These are phyloP conservation scores for Saccharomycopsis hybrid DNA, from an alignment of 1,139 yeast genomes.

Conservation along the genomic window DNA sequence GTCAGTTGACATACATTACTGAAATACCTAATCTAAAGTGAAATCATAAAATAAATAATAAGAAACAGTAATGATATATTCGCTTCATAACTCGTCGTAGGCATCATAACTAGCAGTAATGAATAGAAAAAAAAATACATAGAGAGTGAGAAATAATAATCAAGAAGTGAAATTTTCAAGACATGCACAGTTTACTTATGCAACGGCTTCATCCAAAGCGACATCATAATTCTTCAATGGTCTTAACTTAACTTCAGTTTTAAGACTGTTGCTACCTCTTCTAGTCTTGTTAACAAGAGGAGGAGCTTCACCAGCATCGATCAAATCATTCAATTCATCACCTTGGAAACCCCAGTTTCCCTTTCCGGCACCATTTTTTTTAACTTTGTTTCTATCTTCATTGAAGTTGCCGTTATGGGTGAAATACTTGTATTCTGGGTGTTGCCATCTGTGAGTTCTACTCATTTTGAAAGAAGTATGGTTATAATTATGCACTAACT, in stretches of 20 bases:
- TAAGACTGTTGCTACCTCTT: slow-evolving; percentile 39
- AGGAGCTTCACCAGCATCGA: slow-evolving; percentile 37
- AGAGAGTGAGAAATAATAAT: no score
- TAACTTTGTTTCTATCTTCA: slow-evolving; percentile 66
- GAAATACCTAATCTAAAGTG: no score
- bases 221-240: not conserved
- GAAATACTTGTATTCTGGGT: slow-evolving; percentile 63
- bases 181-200: no score
- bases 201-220: not conserved
- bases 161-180: no score
- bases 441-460: slow-evolving; percentile 78
- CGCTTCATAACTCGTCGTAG: no score
- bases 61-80: no score
- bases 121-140: no score
- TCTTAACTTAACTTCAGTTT: slow-evolving; percentile 27
- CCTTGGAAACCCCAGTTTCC: slow-evolving; percentile 71
- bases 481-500: not conserved
- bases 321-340: slow-evolving; percentile 51
- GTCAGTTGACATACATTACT: no score
- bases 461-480: slow-evolving; percentile 43
- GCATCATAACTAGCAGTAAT: no score
- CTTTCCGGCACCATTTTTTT: slow-evolving; percentile 83
- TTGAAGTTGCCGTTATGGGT: slow-evolving; percentile 65
- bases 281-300: slow-evolving; percentile 36
- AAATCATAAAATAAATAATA: no score